Evolutionary conservation across 305 asterid species (phyloP).

Genomic region (Lippia alba): DNA sequence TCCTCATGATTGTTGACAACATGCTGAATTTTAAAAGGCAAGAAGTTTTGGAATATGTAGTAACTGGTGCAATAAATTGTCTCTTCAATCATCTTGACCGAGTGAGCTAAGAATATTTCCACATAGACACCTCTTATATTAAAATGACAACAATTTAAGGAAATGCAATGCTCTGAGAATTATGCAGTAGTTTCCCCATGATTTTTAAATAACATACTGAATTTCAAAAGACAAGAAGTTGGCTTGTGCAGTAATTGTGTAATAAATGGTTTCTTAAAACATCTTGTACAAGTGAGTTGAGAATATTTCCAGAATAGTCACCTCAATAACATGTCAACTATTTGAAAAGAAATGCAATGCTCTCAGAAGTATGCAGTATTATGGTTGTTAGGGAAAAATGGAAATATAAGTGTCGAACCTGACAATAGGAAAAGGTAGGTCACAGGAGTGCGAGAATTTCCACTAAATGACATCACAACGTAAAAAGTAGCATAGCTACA

Average conservation of each 20-base stretch:
- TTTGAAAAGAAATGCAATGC: neutral
- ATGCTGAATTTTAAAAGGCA: neutral
- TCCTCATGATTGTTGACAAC: neutral
- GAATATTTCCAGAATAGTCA: neutral
- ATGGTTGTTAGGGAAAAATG: neutral
- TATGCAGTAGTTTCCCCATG: neutral
- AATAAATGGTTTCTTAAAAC: slow-evolving; percentile 18
- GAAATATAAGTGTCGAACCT: neutral
- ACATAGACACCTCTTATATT: neutral
- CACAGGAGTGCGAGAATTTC: neutral
- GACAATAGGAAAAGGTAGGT: neutral
- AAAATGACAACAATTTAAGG: neutral
- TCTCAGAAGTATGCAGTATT: neutral
- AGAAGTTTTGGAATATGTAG: neutral
- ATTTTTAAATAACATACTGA: neutral
- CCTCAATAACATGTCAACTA: neutral
- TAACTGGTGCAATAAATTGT: slow-evolving; percentile 23
- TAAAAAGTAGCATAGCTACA: neutral
- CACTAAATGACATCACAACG: neutral
- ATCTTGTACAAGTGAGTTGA: slow-evolving; percentile 14
- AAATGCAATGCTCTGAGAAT: neutral
- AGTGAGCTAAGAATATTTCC: slow-evolving; percentile 11
- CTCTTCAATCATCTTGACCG: slow-evolving; percentile 20
- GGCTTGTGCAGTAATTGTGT: slow-evolving; percentile 10
- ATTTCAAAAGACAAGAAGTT: neutral